phyloP scores from a whole-genome alignment of 2,329 filamentous ascomycete species.

The Talaromyces marneffei region DNA sequence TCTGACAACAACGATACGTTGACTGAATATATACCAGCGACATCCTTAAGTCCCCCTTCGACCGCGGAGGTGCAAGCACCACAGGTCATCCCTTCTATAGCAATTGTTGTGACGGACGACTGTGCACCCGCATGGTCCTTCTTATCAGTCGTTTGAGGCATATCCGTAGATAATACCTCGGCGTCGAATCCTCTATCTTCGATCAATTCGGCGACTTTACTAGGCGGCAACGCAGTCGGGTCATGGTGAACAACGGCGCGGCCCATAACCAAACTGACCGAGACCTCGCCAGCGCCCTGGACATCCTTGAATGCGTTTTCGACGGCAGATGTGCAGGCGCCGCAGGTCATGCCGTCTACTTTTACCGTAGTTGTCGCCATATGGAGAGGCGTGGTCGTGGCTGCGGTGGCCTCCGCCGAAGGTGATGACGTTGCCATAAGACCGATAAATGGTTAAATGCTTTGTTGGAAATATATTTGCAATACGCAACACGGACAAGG shows the following conservation, averaged over 20 bases:
- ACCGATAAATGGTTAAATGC: neutral
- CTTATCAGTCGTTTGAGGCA: conserved; percentile 46
- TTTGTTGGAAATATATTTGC: neutral
- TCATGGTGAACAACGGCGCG: conserved; percentile 92
- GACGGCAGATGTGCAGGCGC: conserved; percentile 91
- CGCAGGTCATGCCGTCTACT: conserved; percentile 82
- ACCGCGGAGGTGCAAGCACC: conserved; percentile 83
- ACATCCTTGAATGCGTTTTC: conserved; percentile 83
- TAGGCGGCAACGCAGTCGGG: conserved; percentile 64
- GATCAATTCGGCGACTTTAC: conserved; percentile 75
- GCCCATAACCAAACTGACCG: conserved; percentile 90
- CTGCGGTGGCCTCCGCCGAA: neutral
- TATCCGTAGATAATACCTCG: conserved; percentile 74
- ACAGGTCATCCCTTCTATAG: conserved; percentile 84
- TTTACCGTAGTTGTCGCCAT: conserved; percentile 80
- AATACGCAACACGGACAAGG: neutral
- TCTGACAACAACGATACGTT: conserved; percentile 80
- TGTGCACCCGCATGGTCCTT: conserved; percentile 18
- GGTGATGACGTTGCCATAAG: neutral
- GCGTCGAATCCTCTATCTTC: conserved; percentile 91
- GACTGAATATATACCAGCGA: conserved; percentile 67
- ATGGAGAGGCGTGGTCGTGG: neutral
- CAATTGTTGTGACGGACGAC: conserved; percentile 65
- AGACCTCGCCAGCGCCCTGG: conserved; percentile 75
- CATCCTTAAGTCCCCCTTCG: conserved; percentile 70